A percentile compares a stretch with the other conserved stretches of the same genome.
Conservation (phyloP, 139 green algal species). For the Asterochloris sp. region DNA sequence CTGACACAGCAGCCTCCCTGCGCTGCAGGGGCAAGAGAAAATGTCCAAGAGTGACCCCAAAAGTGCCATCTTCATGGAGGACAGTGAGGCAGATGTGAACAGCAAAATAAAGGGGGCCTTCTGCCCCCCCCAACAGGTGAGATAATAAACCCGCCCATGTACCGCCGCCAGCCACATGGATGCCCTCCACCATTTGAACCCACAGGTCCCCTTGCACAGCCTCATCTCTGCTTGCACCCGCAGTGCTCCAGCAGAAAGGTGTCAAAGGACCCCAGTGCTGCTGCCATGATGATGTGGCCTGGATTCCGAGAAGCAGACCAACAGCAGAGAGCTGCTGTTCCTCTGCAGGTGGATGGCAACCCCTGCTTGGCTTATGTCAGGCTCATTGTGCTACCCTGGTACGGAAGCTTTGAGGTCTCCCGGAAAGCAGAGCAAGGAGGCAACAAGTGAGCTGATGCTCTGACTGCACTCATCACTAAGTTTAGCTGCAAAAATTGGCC, state of each 20-base stretch:
- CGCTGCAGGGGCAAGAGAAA: conserved; percentile 94
- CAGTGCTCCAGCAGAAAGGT: neutral
- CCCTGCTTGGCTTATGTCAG: conserved; percentile 93
- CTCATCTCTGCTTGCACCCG: neutral
- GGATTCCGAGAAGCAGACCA: neutral
- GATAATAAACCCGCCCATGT: no score
- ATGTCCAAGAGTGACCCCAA: conserved; percentile 98
- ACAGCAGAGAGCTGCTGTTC: neutral
- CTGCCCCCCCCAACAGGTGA: conserved; percentile 70
- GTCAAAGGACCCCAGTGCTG: neutral
- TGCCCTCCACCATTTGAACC: neutral
- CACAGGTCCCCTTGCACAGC: neutral
- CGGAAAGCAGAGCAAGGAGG: conserved; percentile 77
- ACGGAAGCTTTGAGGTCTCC: conserved; percentile 70
- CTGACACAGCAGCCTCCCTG: no score
- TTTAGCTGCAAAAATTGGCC: neutral
- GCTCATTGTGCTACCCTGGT: conserved; percentile 93
- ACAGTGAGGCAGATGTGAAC: conserved; percentile 87
- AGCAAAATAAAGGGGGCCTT: conserved; percentile 99
- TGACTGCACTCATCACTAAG: neutral
- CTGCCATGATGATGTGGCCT: neutral
- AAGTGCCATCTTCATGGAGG: conserved; percentile 98
- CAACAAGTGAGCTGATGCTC: conserved; percentile 46
- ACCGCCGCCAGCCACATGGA: neutral
- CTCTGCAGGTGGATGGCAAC: conserved; percentile 73